Evolutionary conservation across 176 grass and related monocot genomes (phyloP).

Genomic region (Puya raimondii): DNA sequence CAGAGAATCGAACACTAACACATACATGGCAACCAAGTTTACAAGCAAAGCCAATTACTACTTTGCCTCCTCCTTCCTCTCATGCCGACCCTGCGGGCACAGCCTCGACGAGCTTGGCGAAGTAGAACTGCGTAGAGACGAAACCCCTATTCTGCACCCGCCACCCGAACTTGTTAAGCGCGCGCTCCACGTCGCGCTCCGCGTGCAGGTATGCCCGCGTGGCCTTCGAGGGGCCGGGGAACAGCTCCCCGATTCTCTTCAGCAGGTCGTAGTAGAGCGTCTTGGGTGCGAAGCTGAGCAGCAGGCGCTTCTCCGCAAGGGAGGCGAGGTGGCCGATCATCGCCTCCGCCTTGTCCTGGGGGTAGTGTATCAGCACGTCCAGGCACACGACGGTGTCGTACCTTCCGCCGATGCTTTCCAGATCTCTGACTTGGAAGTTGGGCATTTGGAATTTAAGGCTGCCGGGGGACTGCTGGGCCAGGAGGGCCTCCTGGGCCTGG

Average conservation of each 20-base stretch:
- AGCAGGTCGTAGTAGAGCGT: conserved; percentile 73
- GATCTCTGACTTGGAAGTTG: conserved; percentile 58
- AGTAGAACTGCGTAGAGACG: conserved; percentile 97
- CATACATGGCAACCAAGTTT: neutral
- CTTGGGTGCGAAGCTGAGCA: conserved; percentile 84
- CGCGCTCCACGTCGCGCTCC: conserved; percentile 67
- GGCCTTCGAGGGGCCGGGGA: conserved; percentile 84
- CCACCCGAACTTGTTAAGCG: conserved; percentile 65
- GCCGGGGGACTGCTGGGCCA: neutral
- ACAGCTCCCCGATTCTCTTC: conserved; percentile 84
- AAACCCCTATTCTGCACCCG: conserved; percentile 51
- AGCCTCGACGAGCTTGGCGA: conserved; percentile 75
- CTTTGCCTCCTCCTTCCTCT: neutral
- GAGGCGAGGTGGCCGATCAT: conserved; percentile 88
- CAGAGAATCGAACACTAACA: neutral
- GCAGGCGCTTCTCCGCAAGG: conserved; percentile 56
- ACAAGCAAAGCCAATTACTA: neutral
- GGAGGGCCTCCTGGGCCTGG: conserved; percentile 32
- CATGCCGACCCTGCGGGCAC: conserved; percentile 34
- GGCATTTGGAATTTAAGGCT: conserved; percentile 47
- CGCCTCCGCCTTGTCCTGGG: conserved; percentile 53
- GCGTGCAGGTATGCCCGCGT: conserved; percentile 79
- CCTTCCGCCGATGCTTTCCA: conserved; percentile 45
- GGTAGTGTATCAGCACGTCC: conserved; percentile 94
- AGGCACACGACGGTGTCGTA: conserved; percentile 84